These are phyloP conservation scores for Pleurotus sapidus DNA, from an alignment of 768 basidiomycete genomes.

Conservation along the genomic window DNA sequence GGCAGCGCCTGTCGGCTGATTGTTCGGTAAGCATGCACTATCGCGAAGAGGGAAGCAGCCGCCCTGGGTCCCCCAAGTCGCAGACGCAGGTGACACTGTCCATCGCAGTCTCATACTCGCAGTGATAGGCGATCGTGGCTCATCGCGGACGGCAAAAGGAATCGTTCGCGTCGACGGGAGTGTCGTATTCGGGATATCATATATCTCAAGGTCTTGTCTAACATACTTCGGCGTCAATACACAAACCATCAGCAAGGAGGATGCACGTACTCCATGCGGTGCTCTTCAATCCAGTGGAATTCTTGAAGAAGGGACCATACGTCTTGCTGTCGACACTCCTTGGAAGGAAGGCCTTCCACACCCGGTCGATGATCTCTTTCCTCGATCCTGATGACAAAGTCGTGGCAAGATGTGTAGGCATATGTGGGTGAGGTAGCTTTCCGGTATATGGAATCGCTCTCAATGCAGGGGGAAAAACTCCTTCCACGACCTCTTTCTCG, in stretches of 20 bases:
- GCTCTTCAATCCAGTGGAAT: slow-evolving; percentile 57
- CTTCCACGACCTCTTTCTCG: slow-evolving; percentile 35
- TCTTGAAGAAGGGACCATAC: slow-evolving; percentile 46
- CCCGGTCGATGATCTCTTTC: slow-evolving; percentile 23
- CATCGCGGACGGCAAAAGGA: too few species aligned
- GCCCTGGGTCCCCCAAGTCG: too few species aligned
- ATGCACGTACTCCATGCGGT: slow-evolving; percentile 29
- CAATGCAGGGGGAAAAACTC: slow-evolving; percentile 37
- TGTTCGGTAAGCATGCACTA: too few species aligned
- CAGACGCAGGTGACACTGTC: too few species aligned
- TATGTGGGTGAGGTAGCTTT: slow-evolving; percentile 32
- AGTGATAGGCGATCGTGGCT: too few species aligned
- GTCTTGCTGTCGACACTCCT: slow-evolving; percentile 29
- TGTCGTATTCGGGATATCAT: slow-evolving; percentile 31
- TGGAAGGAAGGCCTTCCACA: slow-evolving; percentile 39
- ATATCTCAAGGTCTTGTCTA: slow-evolving; percentile 39
- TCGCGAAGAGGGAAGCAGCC: too few species aligned
- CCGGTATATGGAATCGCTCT: slow-evolving; percentile 40
- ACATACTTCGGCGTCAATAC: background rate
- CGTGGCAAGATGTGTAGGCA: slow-evolving; percentile 30
- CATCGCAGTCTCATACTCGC: too few species aligned
- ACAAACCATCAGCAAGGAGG: too few species aligned
- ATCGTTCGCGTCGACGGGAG: too few species aligned
- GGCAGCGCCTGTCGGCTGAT: too few species aligned
- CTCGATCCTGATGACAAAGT: slow-evolving; percentile 26